Percentiles rank a stretch among this genome's conserved stretches.
These are phyloP conservation scores for Penicillium silybi DNA, from an alignment of 495 filamentous ascomycete genomes.

Conservation along the genomic window DNA sequence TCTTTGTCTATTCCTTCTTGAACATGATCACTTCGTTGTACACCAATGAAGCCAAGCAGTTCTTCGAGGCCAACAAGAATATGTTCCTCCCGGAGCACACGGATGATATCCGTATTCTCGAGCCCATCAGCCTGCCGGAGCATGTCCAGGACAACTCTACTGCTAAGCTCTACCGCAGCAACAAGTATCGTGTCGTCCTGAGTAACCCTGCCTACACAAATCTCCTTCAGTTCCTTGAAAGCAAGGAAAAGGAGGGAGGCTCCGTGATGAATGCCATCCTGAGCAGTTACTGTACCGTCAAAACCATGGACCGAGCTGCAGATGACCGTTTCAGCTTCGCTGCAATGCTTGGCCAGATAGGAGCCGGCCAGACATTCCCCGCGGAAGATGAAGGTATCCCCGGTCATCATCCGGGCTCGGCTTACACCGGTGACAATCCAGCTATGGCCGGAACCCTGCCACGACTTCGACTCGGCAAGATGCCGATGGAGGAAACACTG, in stretches of 20 bases:
- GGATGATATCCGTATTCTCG: conserved; percentile 68
- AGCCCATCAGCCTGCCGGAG: conserved; percentile 65
- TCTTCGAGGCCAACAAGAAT: conserved; percentile 62
- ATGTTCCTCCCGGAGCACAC: conserved; percentile 71
- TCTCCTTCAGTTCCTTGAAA: conserved; percentile 83
- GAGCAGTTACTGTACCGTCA: conserved; percentile 67
- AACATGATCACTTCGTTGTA: conserved; percentile 73
- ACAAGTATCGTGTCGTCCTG: conserved; percentile 83
- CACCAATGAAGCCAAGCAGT: conserved; percentile 62
- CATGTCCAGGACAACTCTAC: conserved; percentile 70
- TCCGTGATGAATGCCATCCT: conserved; percentile 69
- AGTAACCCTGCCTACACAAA: conserved; percentile 74
- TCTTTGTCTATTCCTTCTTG: conserved; percentile 90
- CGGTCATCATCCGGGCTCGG: conserved; percentile 81
- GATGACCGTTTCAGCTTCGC: conserved; percentile 79
- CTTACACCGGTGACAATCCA: conserved; percentile 65
- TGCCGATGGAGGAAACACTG: conserved; percentile 74
- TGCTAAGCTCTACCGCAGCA: conserved; percentile 71
- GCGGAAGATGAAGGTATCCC: conserved; percentile 91
- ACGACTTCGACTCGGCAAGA: conserved; percentile 68
- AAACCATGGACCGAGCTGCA: conserved; percentile 67
- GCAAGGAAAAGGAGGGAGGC: conserved; percentile 74
- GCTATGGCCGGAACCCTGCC: conserved; percentile 49
- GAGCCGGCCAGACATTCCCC: conserved; percentile 61
- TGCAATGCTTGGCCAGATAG: conserved; percentile 63